These are phyloP conservation scores for Penicillium sumatraense DNA, from an alignment of 2,329 filamentous ascomycete genomes.

Conservation along the genomic window DNA sequence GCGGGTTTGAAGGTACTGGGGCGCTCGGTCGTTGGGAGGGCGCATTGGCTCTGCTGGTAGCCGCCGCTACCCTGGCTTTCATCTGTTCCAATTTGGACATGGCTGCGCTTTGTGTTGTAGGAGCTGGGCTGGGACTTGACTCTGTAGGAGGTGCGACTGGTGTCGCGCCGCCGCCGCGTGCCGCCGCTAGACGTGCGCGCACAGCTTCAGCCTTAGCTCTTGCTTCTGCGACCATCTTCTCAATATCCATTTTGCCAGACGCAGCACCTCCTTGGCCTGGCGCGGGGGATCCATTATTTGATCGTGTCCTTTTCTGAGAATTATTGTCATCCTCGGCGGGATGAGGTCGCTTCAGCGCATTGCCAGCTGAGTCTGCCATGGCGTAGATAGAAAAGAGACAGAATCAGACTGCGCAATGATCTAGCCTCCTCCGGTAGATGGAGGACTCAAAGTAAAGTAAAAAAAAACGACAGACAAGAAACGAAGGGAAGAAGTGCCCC, in stretches of 20 bases:
- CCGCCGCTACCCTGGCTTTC: constrained; percentile 78
- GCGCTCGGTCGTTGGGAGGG: constrained; percentile 50
- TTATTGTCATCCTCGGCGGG: constrained; percentile 51
- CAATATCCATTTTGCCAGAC: constrained; percentile 49
- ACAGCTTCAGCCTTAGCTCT: constrained; percentile 54
- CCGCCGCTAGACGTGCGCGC: constrained; percentile 50
- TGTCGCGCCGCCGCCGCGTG: constrained; percentile 39
- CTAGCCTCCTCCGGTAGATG: too few species aligned
- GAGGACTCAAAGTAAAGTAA: background rate
- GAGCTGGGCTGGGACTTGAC: constrained; percentile 42
- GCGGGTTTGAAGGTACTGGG: constrained; percentile 43
- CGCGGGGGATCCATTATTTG: constrained; percentile 55
- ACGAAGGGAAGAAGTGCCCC: background rate
- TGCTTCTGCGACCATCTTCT: constrained; percentile 53
- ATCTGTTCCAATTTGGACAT: constrained; percentile 75
- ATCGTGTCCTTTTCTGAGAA: constrained; percentile 53
- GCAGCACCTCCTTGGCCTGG: constrained; percentile 42
- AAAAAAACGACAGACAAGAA: constrained; percentile 5
- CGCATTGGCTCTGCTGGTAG: constrained; percentile 59
- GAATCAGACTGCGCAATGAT: too few species aligned
- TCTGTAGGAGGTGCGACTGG: constrained; percentile 28
- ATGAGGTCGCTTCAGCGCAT: constrained; percentile 54
- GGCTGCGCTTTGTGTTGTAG: constrained; percentile 46
- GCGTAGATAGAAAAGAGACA: background rate
- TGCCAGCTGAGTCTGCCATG: constrained; percentile 51